Conservation (phyloP, 2,329 filamentous ascomycete species). For the Cytospora piceicola region DNA sequence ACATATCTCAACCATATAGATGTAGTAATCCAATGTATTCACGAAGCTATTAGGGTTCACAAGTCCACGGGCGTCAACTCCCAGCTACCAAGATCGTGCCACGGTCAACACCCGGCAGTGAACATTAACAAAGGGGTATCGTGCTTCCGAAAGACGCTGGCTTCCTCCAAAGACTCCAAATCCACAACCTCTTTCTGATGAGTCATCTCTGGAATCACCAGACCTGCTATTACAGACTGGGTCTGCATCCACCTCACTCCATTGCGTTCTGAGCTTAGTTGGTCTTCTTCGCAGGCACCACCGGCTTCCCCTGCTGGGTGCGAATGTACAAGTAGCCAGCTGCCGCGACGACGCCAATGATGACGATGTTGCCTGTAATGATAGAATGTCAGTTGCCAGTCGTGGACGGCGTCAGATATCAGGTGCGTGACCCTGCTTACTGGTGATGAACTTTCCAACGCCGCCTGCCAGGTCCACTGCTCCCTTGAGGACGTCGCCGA, state of each 20-base stretch:
- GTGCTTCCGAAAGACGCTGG: not conserved
- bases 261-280: slow-evolving; percentile 8
- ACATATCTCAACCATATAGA: too few relatives aligned
- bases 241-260: not conserved
- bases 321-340: slow-evolving; percentile 41
- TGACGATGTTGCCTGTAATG: slow-evolving; percentile 42
- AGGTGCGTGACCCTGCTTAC: slow-evolving; percentile 35
- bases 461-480: slow-evolving; percentile 45
- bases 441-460: slow-evolving; percentile 45
- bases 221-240: not conserved
- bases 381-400: not conserved
- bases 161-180: not conserved
- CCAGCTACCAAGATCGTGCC: not conserved
- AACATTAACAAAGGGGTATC: not conserved
- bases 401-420: too few relatives aligned
- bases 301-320: slow-evolving; percentile 33
- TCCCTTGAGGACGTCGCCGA: slow-evolving; percentile 42
- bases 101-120: not conserved
- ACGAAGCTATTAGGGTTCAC: not conserved
- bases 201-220: not conserved
- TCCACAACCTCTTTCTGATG: not conserved
- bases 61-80: not conserved
- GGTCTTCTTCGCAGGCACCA: slow-evolving; percentile 31
- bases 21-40: not conserved
- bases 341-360: slow-evolving; percentile 41